These are phyloP conservation scores for Pseudogymnoascus sp. DNA, from an alignment of 2,329 filamentous ascomycete species.

Conservation along the genomic window DNA sequence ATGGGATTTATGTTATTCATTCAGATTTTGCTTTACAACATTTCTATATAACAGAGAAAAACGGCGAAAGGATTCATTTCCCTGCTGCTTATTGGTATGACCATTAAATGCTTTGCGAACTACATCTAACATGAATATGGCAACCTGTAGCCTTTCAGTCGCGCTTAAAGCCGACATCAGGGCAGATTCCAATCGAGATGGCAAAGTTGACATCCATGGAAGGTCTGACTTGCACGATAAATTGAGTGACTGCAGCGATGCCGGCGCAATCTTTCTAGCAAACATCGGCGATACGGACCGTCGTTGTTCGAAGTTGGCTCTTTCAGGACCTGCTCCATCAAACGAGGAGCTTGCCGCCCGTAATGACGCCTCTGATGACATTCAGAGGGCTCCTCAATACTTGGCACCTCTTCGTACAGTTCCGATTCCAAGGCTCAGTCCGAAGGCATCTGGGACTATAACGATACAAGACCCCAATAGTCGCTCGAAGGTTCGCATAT, in stretches of 20 bases:
- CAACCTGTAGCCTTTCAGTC: background rate
- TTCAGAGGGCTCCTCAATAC: constrained; percentile 25
- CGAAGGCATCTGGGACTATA: background rate
- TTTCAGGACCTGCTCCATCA: constrained; percentile 10
- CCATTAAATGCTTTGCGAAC: background rate
- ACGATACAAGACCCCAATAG: background rate
- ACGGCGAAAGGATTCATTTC: background rate
- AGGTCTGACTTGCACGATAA: constrained; percentile 22
- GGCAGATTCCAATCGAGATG: constrained; percentile 33
- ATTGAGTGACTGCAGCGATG: constrained; percentile 17
- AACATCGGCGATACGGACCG: constrained; percentile 29
- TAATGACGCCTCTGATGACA: constrained; percentile 30
- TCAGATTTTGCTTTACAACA: background rate
- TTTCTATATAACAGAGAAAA: background rate
- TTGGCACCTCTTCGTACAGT: constrained; percentile 29
- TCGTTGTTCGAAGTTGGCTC: constrained; percentile 22
- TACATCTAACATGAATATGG: background rate
- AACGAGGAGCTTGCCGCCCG: constrained; percentile 27
- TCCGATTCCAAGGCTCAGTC: background rate
- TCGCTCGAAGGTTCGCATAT: background rate
- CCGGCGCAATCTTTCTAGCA: constrained; percentile 31
- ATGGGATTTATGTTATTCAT: background rate
- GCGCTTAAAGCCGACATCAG: constrained; percentile 19
- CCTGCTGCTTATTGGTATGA: background rate
- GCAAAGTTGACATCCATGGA: constrained; percentile 21